phyloP scores from a whole-genome alignment of 1,284 basidiomycete species.

The Inonotus hispidus region DNA sequence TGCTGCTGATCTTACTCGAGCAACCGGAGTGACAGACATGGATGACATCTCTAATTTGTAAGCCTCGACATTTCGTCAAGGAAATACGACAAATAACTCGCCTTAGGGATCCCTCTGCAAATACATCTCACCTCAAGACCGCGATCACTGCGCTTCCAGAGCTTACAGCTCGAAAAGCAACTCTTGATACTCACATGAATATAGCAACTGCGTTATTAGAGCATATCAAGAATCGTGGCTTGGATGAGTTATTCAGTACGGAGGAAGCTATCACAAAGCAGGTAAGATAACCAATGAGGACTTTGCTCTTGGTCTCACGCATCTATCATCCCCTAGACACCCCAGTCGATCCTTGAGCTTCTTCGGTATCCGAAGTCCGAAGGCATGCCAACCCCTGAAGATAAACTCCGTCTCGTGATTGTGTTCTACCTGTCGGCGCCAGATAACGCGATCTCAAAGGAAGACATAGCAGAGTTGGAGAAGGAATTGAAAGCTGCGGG shows the following conservation, averaged over 20 bases:
- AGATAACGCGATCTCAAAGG: conserved; percentile 76
- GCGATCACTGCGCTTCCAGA: conserved; percentile 99
- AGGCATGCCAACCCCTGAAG: conserved; percentile 64
- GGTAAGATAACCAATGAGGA: conserved; percentile 33
- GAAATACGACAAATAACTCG: conserved; percentile 1
- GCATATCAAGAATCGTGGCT: conserved; percentile 91
- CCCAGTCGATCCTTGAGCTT: conserved; percentile 77
- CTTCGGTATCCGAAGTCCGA: conserved; percentile 65
- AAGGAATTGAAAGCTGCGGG: conserved; percentile 79
- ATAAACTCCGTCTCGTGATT: conserved; percentile 91
- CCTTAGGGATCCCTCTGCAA: conserved; percentile 83
- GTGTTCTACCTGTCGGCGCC: conserved; percentile 90
- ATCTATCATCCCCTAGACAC: conserved; percentile 43
- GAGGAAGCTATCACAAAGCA: conserved; percentile 90
- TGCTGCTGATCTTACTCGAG: conserved; percentile 94
- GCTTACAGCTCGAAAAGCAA: conserved; percentile 92
- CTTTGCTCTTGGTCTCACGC: background rate
- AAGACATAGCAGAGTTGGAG: conserved; percentile 86
- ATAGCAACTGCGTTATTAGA: conserved; percentile 95
- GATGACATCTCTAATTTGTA: conserved; percentile 93
- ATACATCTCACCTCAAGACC: conserved; percentile 93
- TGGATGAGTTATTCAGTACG: conserved; percentile 95
- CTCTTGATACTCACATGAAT: conserved; percentile 98
- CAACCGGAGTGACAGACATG: conserved; percentile 93
- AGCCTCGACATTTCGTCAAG: conserved; percentile 27